A percentile compares a stretch with the other conserved stretches of the same genome.
These are phyloP conservation scores for Talaromyces stipitatus DNA, from an alignment of 495 filamentous ascomycete genomes.

Conservation along the genomic window DNA sequence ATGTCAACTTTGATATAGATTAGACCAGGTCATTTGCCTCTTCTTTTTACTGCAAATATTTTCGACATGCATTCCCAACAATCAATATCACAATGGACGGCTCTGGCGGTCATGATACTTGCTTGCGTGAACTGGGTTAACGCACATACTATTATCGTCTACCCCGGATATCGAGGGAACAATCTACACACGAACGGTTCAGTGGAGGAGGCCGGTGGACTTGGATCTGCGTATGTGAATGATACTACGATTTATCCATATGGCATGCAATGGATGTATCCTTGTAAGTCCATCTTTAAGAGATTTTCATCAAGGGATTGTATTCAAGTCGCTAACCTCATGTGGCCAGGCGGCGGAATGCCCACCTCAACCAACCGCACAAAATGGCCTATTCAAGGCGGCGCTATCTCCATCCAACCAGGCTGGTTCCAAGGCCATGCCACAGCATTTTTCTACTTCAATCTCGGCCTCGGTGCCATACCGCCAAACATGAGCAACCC, in stretches of 20 bases:
- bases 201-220: constrained; percentile 31
- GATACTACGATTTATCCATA: constrained; percentile 57
- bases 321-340: not conserved
- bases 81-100: constrained; percentile 41
- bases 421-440: constrained; percentile 93
- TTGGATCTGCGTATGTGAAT: constrained; percentile 40
- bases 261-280: constrained; percentile 98
- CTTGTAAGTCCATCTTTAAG: constrained; percentile 53
- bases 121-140: constrained; percentile 44
- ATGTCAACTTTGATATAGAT: not conserved
- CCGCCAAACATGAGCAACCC: constrained; percentile 85
- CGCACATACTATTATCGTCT: constrained; percentile 85
- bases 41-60: not conserved
- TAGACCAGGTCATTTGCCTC: not conserved
- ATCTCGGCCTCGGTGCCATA: constrained; percentile 77
- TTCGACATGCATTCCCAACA: constrained; percentile 19
- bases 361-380: constrained; percentile 73
- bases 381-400: constrained; percentile 82
- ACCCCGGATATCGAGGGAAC: constrained; percentile 91
- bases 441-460: constrained; percentile 84
- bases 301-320: not conserved
- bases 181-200: constrained; percentile 75
- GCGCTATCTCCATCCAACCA: constrained; percentile 79
- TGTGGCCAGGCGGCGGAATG: constrained; percentile 77
- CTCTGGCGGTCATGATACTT: constrained; percentile 36